Base-by-base conservation (phyloP, 1,284 basidiomycete genomes). In the Lignosus rhinocerotis region DNA sequence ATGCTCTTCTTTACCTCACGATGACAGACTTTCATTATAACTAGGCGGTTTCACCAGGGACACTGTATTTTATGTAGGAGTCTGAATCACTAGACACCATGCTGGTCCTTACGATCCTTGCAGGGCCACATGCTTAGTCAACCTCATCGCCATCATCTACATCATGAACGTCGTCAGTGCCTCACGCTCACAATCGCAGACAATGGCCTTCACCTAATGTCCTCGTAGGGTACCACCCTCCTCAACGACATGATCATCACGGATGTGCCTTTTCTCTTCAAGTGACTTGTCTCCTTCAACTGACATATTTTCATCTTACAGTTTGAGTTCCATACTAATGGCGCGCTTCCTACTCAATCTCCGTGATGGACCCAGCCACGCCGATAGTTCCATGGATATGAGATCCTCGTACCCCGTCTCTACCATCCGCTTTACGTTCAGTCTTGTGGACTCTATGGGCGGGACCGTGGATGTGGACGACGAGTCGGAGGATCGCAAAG, bases 271-370 rank as follows among this genome's bases (percentile, higher is more conserved):
- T n/a, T 3, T 38, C 14, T 31, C 36, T 25, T 17, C 11, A 6
- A 6, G 16, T n/a, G 16, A 2, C 31, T 21, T 39, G 36, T n/a
- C 12, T 25, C 41, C 1, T 25, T 30, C 16, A 7, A 11, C 14
- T 30, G 19, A 16, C 16, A 34, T 41, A n/a, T 30, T 33, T 7
- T 32, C 7, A 36, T 14, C 17, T 10, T 11, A 1, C 43, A 64
- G 62, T 2, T 48, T 64, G 50, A 61, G 58, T 51, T 51, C 60
- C 6, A 46, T 64, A 33, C 56, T 64, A 31, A 64, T 64, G 63
- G 54, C 60, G 31, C 63, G 63, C 44, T 64, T 64, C 58, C 56
- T 64, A 14, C 56, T 64, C 38, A 64, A 64, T 58, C 63, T 64
- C 32, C 60, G 63, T 11, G 53, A 60, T 50, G 43, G 56, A n/a